phyloP scores from a whole-genome alignment of 495 filamentous ascomycete genomes.

The Staphylotrichum longicolle region DNA sequence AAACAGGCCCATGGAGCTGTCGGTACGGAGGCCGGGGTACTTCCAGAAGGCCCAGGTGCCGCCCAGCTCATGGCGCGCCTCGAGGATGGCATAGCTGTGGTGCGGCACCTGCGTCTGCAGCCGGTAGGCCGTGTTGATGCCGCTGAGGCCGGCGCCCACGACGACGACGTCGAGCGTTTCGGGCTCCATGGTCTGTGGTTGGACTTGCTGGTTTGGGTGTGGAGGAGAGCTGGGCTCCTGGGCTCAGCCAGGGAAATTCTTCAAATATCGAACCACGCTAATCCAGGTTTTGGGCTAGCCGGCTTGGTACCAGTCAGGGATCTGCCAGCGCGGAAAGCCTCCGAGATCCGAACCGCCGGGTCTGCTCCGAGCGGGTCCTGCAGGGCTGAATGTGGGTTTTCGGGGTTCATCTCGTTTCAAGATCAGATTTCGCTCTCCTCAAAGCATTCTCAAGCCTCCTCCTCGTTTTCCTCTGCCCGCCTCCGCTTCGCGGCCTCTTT shows the following conservation, averaged over 20 bases:
- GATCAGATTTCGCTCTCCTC: too few relatives aligned
- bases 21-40: constrained; percentile 67
- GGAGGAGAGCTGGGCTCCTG: neutral
- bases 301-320: too few relatives aligned
- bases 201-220: neutral
- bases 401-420: too few relatives aligned
- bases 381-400: too few relatives aligned
- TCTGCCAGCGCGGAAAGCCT: too few relatives aligned
- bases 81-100: constrained; percentile 59
- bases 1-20: constrained; percentile 66
- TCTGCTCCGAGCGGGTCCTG: too few relatives aligned
- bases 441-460: too few relatives aligned
- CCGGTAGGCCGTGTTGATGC: constrained; percentile 72
- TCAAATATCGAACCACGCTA: too few relatives aligned
- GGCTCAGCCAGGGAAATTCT: neutral
- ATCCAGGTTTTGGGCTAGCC: too few relatives aligned
- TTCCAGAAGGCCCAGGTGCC: constrained; percentile 74
- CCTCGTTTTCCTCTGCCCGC: too few relatives aligned
- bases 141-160: constrained; percentile 71
- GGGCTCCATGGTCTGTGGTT: constrained; percentile 6
- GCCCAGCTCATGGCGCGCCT: constrained; percentile 58
- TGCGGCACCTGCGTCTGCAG: constrained; percentile 60
- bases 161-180: constrained; percentile 59
- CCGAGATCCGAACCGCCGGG: too few relatives aligned
- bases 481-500: too few relatives aligned